Conservation (phyloP, 2,329 filamentous ascomycete species). For the Hortaea sp. region DNA sequence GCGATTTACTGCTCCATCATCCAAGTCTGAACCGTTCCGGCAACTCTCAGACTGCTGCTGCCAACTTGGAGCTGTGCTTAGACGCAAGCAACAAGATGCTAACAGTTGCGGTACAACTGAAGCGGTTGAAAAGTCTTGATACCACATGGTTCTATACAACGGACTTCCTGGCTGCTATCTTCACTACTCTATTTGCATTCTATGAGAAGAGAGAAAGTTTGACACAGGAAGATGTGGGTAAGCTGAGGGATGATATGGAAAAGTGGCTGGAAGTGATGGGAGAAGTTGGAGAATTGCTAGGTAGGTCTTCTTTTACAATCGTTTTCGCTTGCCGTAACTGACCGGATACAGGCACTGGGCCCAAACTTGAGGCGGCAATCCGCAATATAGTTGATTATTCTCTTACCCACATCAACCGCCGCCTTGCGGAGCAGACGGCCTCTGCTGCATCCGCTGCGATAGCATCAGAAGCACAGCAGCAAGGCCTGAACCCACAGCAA, state of each 20-base stretch:
- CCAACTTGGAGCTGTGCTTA: constrained; percentile 49
- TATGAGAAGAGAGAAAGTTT: constrained; percentile 57
- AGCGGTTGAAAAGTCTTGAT: constrained; percentile 58
- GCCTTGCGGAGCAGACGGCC: constrained; percentile 31
- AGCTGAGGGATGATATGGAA: constrained; percentile 58
- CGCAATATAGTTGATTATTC: constrained; percentile 39
- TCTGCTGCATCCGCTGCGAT: constrained; percentile 29
- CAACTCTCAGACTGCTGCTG: constrained; percentile 51
- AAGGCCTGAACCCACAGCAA: background rate
- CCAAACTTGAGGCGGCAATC: constrained; percentile 39
- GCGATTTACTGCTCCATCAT: constrained; percentile 43
- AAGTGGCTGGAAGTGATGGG: constrained; percentile 58
- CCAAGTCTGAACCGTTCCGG: constrained; percentile 40
- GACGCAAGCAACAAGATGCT: constrained; percentile 57
- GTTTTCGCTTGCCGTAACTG: background rate
- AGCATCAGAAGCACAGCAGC: background rate
- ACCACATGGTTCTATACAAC: constrained; percentile 70
- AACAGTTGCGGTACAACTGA: constrained; percentile 47
- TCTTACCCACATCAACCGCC: constrained; percentile 37
- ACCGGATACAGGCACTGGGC: constrained; percentile 27
- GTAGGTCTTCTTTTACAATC: constrained; percentile 36
- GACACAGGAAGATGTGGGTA: constrained; percentile 47
- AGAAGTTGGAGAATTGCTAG: constrained; percentile 56
- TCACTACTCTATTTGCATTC: constrained; percentile 59
- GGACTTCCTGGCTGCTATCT: constrained; percentile 62